Evolutionary conservation across 768 basidiomycete genomes (phyloP).

Genomic region (Boletellus emodensis): DNA sequence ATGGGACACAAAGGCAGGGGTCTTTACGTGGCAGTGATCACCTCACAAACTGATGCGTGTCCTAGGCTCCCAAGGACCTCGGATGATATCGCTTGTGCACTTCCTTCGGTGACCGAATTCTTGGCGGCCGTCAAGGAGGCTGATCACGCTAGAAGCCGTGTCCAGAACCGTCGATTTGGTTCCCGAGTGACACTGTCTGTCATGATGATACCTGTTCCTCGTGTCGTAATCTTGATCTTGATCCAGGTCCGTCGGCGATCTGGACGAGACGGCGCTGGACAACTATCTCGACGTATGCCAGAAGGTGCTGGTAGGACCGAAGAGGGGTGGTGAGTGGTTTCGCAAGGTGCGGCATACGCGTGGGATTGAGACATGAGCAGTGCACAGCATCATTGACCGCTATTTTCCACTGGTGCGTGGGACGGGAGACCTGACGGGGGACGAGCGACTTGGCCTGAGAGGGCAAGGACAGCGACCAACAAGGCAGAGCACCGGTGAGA

Average conservation of each 20-base stretch:
- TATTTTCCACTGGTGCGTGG: slow-evolving; percentile 38
- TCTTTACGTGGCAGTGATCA: background rate
- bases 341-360: slow-evolving; percentile 8
- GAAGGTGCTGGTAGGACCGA: slow-evolving; percentile 41
- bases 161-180: slow-evolving; percentile 38
- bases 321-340: slow-evolving; percentile 23
- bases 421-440: background rate
- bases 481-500: slow-evolving; percentile 2
- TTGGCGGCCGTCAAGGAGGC: slow-evolving; percentile 39
- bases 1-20: slow-evolving; percentile 57
- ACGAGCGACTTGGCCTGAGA: background rate
- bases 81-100: slow-evolving; percentile 56
- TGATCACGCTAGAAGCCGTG: slow-evolving; percentile 31
- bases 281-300: slow-evolving; percentile 66
- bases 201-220: slow-evolving; percentile 4
- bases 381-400: slow-evolving; percentile 33
- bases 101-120: slow-evolving; percentile 52
- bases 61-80: slow-evolving; percentile 41
- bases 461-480: slow-evolving; percentile 11
- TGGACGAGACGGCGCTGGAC: slow-evolving; percentile 52
- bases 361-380: slow-evolving; percentile 8
- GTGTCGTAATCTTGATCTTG: slow-evolving; percentile 4
- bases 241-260: slow-evolving; percentile 50
- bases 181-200: slow-evolving; percentile 46
- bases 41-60: slow-evolving; percentile 11